A percentile compares a stretch with the other conserved stretches of the same genome.
Conservation (phyloP, 192 early-diverging fungal species). For the Coemansia interrupta region DNA sequence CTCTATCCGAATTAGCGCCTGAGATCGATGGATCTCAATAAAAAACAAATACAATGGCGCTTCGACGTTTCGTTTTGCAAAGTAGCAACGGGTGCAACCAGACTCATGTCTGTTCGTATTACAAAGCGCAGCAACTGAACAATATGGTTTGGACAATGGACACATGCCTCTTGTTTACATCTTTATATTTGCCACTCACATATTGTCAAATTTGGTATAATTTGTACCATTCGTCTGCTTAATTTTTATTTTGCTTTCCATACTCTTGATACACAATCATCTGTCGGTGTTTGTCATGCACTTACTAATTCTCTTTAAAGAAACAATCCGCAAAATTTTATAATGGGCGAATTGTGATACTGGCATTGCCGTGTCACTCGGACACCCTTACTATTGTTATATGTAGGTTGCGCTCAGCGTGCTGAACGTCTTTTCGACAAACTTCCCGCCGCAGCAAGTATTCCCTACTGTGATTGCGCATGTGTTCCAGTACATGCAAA, state of each 20-base stretch:
- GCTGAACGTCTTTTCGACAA: constrained; percentile 75
- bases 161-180: too few relatives aligned
- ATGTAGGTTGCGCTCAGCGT: constrained; percentile 60
- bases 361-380: too few relatives aligned
- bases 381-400: too few relatives aligned
- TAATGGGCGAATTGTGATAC: too few relatives aligned
- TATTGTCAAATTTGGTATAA: too few relatives aligned
- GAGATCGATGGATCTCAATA: constrained; percentile 2
- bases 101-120: too few relatives aligned
- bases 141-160: too few relatives aligned
- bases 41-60: not conserved
- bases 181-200: too few relatives aligned
- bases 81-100: too few relatives aligned
- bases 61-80: not conserved
- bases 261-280: constrained; percentile 1
- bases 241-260: not conserved
- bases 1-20: not conserved
- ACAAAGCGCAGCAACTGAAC: too few relatives aligned
- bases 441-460: constrained; percentile 81
- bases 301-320: constrained; percentile 12
- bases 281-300: constrained; percentile 46
- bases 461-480: constrained; percentile 74
- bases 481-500: constrained; percentile 78
- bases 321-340: not conserved
- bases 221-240: too few relatives aligned